Conservation (phyloP, 2,329 filamentous ascomycete species). For the Xylaria sp. region DNA sequence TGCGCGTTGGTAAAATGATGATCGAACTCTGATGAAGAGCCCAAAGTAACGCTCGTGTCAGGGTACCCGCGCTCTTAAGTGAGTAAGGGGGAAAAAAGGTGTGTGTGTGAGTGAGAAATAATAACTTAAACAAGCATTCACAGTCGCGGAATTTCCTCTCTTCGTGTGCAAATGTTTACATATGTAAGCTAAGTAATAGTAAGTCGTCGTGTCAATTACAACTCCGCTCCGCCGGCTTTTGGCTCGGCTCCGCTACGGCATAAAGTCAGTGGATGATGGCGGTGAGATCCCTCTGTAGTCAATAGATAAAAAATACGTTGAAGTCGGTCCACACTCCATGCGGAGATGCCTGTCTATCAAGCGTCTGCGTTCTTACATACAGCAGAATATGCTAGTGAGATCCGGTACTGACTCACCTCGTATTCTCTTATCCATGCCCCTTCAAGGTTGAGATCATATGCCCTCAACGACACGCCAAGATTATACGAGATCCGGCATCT, state of each 20-base stretch:
- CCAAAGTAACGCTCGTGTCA: too few relatives aligned
- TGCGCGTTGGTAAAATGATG: too few relatives aligned
- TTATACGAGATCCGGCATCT: background rate
- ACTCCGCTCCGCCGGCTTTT: background rate
- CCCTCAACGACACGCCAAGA: background rate
- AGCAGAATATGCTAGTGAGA: constrained; percentile 2
- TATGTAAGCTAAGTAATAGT: background rate
- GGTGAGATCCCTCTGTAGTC: background rate
- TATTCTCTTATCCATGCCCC: background rate
- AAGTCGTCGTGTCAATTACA: background rate
- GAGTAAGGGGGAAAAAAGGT: too few relatives aligned
- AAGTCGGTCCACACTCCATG: background rate
- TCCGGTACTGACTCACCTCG: background rate
- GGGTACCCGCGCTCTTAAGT: too few relatives aligned
- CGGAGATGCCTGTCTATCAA: background rate
- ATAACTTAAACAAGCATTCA: too few relatives aligned
- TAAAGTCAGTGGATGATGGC: background rate
- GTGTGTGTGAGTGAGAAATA: too few relatives aligned
- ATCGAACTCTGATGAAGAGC: too few relatives aligned
- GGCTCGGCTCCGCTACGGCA: background rate
- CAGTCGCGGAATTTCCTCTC: too few relatives aligned
- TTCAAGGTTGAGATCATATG: background rate
- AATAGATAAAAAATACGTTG: too few relatives aligned
- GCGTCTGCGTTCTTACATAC: background rate
- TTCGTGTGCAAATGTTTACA: background rate